Conservation (phyloP, 164 flowering plant genomes). For the Warburgia ugandensis region DNA sequence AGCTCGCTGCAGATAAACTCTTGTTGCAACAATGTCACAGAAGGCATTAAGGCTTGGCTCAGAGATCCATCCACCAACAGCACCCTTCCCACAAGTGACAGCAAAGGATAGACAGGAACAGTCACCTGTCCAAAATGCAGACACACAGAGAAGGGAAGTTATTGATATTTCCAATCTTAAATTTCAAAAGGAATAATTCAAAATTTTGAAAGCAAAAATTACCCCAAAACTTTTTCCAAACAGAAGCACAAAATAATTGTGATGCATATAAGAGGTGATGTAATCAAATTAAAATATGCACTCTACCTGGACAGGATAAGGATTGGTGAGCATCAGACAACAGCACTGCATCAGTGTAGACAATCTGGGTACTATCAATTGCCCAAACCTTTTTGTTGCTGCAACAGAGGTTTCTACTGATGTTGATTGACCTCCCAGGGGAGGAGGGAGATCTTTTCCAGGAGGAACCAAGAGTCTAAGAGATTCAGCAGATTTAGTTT, state of each 20-base stretch:
- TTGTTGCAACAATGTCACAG: constrained; percentile 56
- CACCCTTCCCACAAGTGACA: constrained; percentile 66
- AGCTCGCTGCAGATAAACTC: constrained; percentile 64
- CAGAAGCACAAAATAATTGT: too few relatives aligned
- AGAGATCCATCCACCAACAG: constrained; percentile 73
- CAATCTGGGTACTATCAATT: constrained; percentile 26
- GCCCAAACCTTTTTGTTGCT: constrained; percentile 34
- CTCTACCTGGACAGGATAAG: constrained; percentile 68
- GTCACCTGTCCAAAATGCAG: constrained; percentile 35
- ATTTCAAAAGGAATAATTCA: not conserved
- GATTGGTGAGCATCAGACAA: constrained; percentile 51
- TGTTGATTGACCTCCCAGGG: constrained; percentile 40
- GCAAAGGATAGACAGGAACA: constrained; percentile 51
- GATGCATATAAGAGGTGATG: too few relatives aligned
- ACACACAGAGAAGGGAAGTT: not conserved
- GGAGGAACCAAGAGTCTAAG: constrained; percentile 52
- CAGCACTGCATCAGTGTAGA: constrained; percentile 52
- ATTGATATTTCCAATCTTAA: not conserved
- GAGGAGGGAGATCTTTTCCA: constrained; percentile 61
- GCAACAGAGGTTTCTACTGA: constrained; percentile 22
- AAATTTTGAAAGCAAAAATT: not conserved
- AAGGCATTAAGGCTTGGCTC: constrained; percentile 28
- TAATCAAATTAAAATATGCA: not conserved
- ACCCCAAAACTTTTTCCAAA: not conserved
- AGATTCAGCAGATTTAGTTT: constrained; percentile 35